A percentile compares a stretch with the other conserved stretches of the same genome.
Evolutionary conservation across 2,329 filamentous ascomycete species (phyloP).

Genomic region (Botrytis byssoidea): DNA sequence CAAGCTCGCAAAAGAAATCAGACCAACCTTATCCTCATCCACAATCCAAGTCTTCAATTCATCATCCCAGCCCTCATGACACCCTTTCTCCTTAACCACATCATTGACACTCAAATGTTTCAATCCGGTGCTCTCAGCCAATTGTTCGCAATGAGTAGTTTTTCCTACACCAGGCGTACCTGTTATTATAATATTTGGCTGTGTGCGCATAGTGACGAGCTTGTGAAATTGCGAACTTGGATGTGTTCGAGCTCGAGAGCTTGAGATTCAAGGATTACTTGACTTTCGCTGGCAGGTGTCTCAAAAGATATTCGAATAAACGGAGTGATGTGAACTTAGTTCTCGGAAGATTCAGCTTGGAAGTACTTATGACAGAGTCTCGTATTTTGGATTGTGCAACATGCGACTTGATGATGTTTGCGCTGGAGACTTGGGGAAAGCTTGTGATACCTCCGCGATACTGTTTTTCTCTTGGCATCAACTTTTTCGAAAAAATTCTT

Average conservation of each 20-base stretch:
- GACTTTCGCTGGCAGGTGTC: not conserved
- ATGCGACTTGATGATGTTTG: not conserved
- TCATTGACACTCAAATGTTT: conserved; percentile 87
- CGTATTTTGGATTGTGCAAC: not conserved
- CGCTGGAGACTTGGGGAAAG: not conserved
- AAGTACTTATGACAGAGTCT: not conserved
- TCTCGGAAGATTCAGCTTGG: not conserved
- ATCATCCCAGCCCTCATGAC: conserved; percentile 85
- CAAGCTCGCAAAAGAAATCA: not conserved
- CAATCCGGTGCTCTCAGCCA: conserved; percentile 74
- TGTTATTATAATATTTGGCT: conserved; percentile 90
- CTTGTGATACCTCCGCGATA: not conserved
- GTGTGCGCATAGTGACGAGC: conserved; percentile 12
- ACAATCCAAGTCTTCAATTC: conserved; percentile 87
- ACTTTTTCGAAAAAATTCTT: conserved; percentile 16
- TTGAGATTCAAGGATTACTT: not conserved
- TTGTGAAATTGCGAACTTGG: not conserved
- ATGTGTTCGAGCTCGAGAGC: not conserved
- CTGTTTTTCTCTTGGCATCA: not conserved
- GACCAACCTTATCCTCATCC: conserved; percentile 75
- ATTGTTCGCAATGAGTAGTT: conserved; percentile 82
- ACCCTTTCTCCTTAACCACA: conserved; percentile 82
- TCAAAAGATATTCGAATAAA: not conserved
- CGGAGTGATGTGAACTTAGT: not conserved
- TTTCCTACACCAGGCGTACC: conserved; percentile 96